Evolutionary conservation across 179 eudicot species (phyloP).

Genomic region (Beta lomatogona): DNA sequence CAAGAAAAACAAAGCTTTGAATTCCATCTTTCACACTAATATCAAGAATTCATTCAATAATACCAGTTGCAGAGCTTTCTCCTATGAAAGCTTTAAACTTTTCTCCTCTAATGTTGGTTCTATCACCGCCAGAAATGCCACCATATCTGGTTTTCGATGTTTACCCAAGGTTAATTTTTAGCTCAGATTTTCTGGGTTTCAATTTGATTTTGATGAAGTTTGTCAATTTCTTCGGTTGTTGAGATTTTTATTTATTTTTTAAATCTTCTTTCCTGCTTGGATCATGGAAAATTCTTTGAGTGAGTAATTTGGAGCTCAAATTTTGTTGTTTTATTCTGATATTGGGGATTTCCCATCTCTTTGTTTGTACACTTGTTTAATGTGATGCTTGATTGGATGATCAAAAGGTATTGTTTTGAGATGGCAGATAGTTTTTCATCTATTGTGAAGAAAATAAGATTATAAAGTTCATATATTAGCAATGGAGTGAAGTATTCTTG

Average conservation of each 20-base stretch:
- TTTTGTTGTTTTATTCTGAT: not conserved
- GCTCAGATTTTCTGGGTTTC: constrained; percentile 15
- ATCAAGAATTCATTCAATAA: constrained; percentile 19
- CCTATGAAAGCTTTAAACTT: constrained; percentile 34
- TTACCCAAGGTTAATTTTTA: constrained; percentile 42
- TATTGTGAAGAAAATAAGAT: too few species aligned
- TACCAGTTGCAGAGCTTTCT: constrained; percentile 22
- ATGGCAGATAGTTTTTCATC: too few species aligned
- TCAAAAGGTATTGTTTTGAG: not conserved
- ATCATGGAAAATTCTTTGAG: not conserved
- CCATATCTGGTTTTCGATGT: constrained; percentile 42
- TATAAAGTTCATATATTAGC: not conserved
- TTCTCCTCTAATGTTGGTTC: constrained; percentile 35
- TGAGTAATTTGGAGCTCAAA: not conserved
- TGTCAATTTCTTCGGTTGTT: not conserved
- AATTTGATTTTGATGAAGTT: not conserved
- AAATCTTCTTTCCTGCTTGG: not conserved
- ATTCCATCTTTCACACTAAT: constrained; percentile 17
- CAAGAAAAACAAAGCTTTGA: constrained; percentile 41
- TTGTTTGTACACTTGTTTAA: too few species aligned
- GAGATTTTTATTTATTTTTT: not conserved
- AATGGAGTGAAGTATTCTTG: not conserved
- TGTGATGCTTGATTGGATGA: not conserved
- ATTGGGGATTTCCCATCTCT: not conserved
- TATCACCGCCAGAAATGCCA: constrained; percentile 38